phyloP scores from a whole-genome alignment of 495 filamentous ascomycete species.

The Daldinia loculata region DNA sequence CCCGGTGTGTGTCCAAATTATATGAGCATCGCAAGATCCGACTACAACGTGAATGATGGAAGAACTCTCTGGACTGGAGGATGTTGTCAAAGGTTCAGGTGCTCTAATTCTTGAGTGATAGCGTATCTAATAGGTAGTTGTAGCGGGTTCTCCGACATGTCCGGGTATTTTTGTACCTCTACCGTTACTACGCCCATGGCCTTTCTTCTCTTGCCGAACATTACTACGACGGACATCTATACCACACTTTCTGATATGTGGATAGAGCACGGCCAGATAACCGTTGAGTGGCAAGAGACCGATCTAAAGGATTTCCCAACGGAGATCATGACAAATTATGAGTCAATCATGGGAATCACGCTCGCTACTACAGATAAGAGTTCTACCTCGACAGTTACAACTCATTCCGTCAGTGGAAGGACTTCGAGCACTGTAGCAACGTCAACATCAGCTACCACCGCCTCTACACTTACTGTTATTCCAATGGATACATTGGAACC shows the following conservation, averaged over 20 bases:
- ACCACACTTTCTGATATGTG: slow-evolving; percentile 37
- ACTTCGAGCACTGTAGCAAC: slow-evolving; percentile 11
- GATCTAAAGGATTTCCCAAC: slow-evolving; percentile 31
- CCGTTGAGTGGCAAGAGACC: slow-evolving; percentile 36
- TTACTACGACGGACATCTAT: slow-evolving; percentile 41
- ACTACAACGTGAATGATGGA: background rate
- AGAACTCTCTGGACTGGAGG: slow-evolving; percentile 35
- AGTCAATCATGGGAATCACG: slow-evolving; percentile 35
- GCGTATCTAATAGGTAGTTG: background rate
- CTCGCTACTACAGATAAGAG: background rate
- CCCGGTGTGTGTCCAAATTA: slow-evolving; percentile 40
- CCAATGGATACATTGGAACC: background rate
- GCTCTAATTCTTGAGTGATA: background rate
- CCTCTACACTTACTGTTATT: background rate
- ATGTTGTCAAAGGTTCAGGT: slow-evolving; percentile 39
- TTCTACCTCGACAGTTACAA: background rate
- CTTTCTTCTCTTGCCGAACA: slow-evolving; percentile 38
- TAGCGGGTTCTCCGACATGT: slow-evolving; percentile 38
- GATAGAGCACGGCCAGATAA: slow-evolving; percentile 39
- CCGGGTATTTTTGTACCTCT: slow-evolving; percentile 34
- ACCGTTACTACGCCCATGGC: slow-evolving; percentile 38
- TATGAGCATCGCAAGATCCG: slow-evolving; percentile 34
- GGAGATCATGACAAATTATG: slow-evolving; percentile 25
- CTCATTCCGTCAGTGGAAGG: background rate
- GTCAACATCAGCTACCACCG: background rate